Percentiles rank a stretch among this genome's conserved stretches.
These are phyloP conservation scores for Helianthus annuus DNA, from an alignment of 129 eudicot genomes.

Conservation along the genomic window HanXRQr2.0-SUNRISE NC_035438.2:55556149-55556648, in stretches of 20 bases:
- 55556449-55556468: slow-evolving; percentile 59
- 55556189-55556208: slow-evolving; percentile 50
- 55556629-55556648: slow-evolving; percentile 69
- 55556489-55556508: slow-evolving; percentile 73
- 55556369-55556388: slow-evolving; percentile 73
- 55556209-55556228: slow-evolving; percentile 61
- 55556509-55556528: slow-evolving; percentile 54
- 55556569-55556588: not conserved
- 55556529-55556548: slow-evolving; percentile 37
- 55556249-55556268: not conserved
- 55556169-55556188: slow-evolving; percentile 59
- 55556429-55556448: slow-evolving; percentile 60
- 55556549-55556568: not conserved
- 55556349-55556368: slow-evolving; percentile 91
- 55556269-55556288: slow-evolving; percentile 5
- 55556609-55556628: slow-evolving; percentile 75
- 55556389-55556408: slow-evolving; percentile 61
- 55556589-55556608: slow-evolving; percentile 14
- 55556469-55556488: slow-evolving; percentile 45
- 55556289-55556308: not conserved
- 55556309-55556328: slow-evolving; percentile 69
- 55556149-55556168: not conserved
- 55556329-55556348: slow-evolving; percentile 91
- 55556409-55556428: slow-evolving; percentile 71
- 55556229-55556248: slow-evolving; percentile 73